Conservation (phyloP, 106 monocot genomes). For the Chionographis japonica region DNA sequence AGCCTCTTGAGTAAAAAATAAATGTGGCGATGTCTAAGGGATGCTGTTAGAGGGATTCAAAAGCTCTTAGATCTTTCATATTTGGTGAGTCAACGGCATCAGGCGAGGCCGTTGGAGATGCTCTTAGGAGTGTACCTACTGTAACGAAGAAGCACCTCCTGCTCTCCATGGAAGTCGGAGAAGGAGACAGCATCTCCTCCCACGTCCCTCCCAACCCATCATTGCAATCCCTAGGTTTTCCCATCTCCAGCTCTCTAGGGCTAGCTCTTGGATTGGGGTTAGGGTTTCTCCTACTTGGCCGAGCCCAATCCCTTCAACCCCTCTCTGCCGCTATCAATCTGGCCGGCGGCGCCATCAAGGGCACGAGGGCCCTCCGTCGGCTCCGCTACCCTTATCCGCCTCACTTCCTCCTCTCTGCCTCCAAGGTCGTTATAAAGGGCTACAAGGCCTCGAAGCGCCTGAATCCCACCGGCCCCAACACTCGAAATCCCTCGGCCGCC, state of each 20-base stretch:
- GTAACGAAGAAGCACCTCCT: too few relatives aligned
- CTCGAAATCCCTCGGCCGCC: neutral
- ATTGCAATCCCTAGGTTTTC: neutral
- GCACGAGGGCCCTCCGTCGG: conserved; percentile 14
- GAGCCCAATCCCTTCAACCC: conserved; percentile 24
- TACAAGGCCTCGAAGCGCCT: conserved; percentile 34
- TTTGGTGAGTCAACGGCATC: too few relatives aligned
- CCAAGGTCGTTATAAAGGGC: conserved; percentile 32
- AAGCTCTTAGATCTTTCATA: too few relatives aligned
- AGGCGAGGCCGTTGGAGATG: too few relatives aligned
- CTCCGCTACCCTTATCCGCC: conserved; percentile 27
- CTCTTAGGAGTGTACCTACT: too few relatives aligned
- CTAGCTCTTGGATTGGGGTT: conserved; percentile 12
- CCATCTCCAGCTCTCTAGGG: conserved; percentile 2
- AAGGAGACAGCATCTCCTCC: too few relatives aligned
- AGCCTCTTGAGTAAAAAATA: too few relatives aligned
- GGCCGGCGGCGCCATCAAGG: conserved; percentile 36
- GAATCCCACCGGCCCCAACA: neutral
- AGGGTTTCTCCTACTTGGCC: conserved; percentile 9
- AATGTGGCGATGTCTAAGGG: too few relatives aligned
- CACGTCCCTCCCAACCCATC: too few relatives aligned
- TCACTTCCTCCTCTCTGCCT: conserved; percentile 24
- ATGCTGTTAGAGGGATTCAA: too few relatives aligned
- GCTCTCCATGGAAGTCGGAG: too few relatives aligned
- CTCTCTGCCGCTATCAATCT: conserved; percentile 29